Evolutionary conservation across 108 stramenopile genomes (phyloP).

Genomic region (Aurantiochytrium sp.): DNA sequence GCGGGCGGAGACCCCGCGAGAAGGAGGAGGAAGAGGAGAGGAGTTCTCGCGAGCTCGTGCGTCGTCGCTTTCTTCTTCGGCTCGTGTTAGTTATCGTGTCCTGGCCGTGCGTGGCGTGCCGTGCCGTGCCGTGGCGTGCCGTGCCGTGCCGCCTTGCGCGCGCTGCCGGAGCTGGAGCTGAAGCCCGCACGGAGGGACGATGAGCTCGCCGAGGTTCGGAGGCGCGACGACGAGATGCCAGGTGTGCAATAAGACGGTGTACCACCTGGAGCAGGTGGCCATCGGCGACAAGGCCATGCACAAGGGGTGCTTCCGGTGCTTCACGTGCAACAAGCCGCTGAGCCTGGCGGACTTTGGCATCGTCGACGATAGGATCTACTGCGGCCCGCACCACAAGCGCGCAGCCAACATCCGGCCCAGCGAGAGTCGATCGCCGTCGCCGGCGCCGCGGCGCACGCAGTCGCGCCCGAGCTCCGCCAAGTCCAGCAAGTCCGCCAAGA

Average conservation of each 20-base stretch:
- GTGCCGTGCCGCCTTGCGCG: no score
- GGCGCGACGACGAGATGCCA: background rate
- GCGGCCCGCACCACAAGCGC: background rate
- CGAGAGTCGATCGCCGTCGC: conserved; percentile 10
- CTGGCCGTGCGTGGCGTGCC: no score
- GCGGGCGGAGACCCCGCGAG: no score
- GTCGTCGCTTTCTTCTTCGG: no score
- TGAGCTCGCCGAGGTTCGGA: background rate
- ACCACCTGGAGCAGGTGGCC: conserved; percentile 17
- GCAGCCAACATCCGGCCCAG: background rate
- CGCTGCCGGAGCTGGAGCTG: no score
- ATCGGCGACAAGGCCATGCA: conserved; percentile 18
- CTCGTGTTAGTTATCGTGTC: no score
- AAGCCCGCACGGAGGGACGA: no score
- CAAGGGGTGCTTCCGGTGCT: conserved; percentile 19
- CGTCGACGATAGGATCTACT: background rate
- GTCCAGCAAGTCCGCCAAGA: background rate
- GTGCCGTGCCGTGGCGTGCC: no score
- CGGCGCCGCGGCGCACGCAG: background rate
- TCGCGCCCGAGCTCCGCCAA: background rate
- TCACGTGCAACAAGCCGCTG: background rate
- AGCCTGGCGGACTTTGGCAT: conserved; percentile 15
- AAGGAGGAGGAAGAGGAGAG: no score
- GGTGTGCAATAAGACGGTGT: conserved; percentile 23
- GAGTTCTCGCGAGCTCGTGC: no score